Evolutionary conservation across 257 asterid species (phyloP).

Genomic region (Solanum neorickii): DNA sequence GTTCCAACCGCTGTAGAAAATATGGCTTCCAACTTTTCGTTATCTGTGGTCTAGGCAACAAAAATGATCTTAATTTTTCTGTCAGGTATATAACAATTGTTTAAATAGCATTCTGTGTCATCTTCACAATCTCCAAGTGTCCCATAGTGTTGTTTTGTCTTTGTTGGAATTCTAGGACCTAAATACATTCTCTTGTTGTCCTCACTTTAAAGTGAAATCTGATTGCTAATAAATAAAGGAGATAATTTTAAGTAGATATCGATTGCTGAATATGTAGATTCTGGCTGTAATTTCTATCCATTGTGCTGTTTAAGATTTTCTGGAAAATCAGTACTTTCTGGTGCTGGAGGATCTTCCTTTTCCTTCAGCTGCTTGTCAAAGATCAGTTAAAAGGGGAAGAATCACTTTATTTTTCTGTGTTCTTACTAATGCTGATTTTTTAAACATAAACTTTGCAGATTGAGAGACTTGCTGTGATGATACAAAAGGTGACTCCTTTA

Average conservation of each 20-base stretch:
- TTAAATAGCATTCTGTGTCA: background rate
- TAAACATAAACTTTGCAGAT: constrained; percentile 41
- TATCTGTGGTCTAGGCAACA: background rate
- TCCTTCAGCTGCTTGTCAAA: background rate
- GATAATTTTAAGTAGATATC: background rate
- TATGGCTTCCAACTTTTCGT: background rate
- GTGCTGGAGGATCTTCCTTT: background rate
- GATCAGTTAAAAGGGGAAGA: background rate
- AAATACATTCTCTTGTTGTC: background rate
- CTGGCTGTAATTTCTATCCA: background rate
- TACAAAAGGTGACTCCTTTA: constrained; percentile 50
- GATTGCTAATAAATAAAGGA: background rate
- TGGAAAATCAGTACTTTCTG: background rate
- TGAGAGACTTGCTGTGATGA: constrained; percentile 58
- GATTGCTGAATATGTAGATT: background rate
- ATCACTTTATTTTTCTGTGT: background rate
- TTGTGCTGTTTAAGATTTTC: background rate
- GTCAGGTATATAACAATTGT: background rate
- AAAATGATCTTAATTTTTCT: background rate
- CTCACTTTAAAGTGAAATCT: background rate
- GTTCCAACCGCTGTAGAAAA: background rate
- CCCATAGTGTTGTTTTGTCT: background rate
- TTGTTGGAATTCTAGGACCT: background rate
- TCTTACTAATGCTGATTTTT: constrained; percentile 1
- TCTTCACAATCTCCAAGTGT: background rate